Evolutionary conservation across 2,329 filamentous ascomycete genomes (phyloP), one percentile per base, ranked within the genome.

Genomic region (Mollisiaceae sp.): DNA sequence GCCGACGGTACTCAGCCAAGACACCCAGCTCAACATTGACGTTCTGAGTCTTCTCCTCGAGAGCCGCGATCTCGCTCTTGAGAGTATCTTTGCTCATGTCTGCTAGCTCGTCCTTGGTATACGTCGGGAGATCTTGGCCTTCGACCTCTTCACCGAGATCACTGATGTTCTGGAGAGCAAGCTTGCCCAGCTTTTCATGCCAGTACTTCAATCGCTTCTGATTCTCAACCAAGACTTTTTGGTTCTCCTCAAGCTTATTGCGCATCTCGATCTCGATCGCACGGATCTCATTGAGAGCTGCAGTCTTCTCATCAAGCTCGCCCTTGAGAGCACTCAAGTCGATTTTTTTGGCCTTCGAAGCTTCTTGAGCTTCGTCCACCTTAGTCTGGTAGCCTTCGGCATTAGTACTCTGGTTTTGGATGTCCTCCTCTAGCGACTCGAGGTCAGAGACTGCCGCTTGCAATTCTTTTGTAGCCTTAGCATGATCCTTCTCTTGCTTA

Each of bases 251-350:
- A 1, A 99, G 89, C 80, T 97, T 97, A 79, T 98, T 98, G 69
- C 92, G 91, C 93, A 98, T 97, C 79, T 99, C 95, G 67, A 99
- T 97, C 78, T 99, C 95, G 2, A 90, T 83, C 0, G 93, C 94
- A 11, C 94, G 88, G 0, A 91, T 97, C 75, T 93, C 91, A 75
- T 98, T 97, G 64, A 98, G 84, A 76, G 96, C 93, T 0, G 89
- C 81, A 1, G 88, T 91, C 82, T 94, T 97, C 72, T 91, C 89
- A 70, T 99, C 94, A 12, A 98, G 84, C 73, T 97, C 92, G 4
- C 86, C 82, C 80, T 98, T 99, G 63, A 98, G 79, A 11, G 86
- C 82, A 56, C 89, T 85, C 2, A 99, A 85, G 76, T 95, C 91
- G 71, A 90, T 86, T 78, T 93, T 96, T 81, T 92, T 97, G 38